Conservation (phyloP, 805 yeast species). For the Candida endomychidarum region DNA sequence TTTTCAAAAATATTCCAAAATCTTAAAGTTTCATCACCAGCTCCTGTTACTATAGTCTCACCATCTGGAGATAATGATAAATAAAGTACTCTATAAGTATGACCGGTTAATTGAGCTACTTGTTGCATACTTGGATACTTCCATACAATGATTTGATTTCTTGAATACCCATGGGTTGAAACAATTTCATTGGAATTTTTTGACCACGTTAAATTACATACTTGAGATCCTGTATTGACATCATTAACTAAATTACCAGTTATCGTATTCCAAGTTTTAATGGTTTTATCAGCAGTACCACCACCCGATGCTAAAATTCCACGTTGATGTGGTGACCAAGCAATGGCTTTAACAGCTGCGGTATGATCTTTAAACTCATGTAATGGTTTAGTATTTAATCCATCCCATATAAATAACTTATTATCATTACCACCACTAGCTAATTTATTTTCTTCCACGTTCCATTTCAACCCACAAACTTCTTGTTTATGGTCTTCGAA, state of each 20-base stretch:
- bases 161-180: conserved; percentile 91
- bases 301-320: conserved; percentile 95
- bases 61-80: conserved; percentile 94
- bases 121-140: conserved; percentile 91
- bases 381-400: conserved; percentile 64
- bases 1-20: conserved; percentile 95
- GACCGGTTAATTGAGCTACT: conserved; percentile 91
- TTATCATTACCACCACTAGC: conserved; percentile 98
- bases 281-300: conserved; percentile 89
- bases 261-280: conserved; percentile 89
- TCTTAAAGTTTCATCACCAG: conserved; percentile 95
- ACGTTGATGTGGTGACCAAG: conserved; percentile 97
- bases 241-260: conserved; percentile 74
- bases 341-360: conserved; percentile 95
- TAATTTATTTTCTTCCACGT: conserved; percentile 81
- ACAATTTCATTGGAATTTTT: conserved; percentile 88
- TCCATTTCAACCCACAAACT: conserved; percentile 96
- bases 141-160: conserved; percentile 92
- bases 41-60: conserved; percentile 94
- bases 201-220: conserved; percentile 93
- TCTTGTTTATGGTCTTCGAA: conserved; percentile 84
- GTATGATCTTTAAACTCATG: conserved; percentile 77
- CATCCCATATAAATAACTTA: conserved; percentile 84
- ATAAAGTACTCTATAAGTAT: conserved; percentile 87
- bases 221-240: conserved; percentile 95